Conservation (phyloP, 768 basidiomycete genomes). For the Psilocybe subaeruginosa region DNA sequence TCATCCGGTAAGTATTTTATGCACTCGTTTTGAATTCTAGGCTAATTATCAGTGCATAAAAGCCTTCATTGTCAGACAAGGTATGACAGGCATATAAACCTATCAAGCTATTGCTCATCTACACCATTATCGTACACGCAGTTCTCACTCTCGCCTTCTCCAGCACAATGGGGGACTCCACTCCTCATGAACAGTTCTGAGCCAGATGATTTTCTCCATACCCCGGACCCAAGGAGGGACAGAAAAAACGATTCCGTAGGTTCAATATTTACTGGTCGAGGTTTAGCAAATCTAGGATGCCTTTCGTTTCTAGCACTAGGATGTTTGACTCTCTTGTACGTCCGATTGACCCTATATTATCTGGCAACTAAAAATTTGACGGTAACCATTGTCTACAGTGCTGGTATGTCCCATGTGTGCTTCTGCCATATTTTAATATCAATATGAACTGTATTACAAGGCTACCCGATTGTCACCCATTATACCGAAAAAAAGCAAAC, state of each 20-base stretch:
- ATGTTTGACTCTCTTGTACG: conserved; percentile 56
- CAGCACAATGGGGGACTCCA: conserved; percentile 51
- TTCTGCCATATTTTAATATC: neutral
- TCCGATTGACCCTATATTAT: conserved; percentile 30
- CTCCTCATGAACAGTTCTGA: conserved; percentile 49
- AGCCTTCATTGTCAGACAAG: conserved; percentile 12
- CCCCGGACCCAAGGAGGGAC: conserved; percentile 60
- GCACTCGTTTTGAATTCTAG: neutral
- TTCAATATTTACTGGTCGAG: conserved; percentile 61
- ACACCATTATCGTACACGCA: conserved; percentile 42
- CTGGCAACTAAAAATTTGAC: conserved; percentile 58
- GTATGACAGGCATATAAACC: neutral
- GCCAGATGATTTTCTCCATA: conserved; percentile 65
- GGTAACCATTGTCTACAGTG: conserved; percentile 26
- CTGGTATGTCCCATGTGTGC: neutral
- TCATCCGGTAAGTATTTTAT: conserved; percentile 17
- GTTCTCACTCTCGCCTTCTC: conserved; percentile 45
- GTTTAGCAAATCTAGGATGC: conserved; percentile 68
- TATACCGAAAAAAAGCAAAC: conserved; percentile 41
- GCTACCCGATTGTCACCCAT: conserved; percentile 55
- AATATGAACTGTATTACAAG: conserved; percentile 24
- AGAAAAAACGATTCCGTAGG: conserved; percentile 56
- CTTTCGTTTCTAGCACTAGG: conserved; percentile 54
- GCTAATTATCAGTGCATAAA: neutral
- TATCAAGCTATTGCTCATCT: neutral